Evolutionary conservation across 1,139 yeast species (phyloP).

Genomic region (Candida pseudoviswanathii): DNA sequence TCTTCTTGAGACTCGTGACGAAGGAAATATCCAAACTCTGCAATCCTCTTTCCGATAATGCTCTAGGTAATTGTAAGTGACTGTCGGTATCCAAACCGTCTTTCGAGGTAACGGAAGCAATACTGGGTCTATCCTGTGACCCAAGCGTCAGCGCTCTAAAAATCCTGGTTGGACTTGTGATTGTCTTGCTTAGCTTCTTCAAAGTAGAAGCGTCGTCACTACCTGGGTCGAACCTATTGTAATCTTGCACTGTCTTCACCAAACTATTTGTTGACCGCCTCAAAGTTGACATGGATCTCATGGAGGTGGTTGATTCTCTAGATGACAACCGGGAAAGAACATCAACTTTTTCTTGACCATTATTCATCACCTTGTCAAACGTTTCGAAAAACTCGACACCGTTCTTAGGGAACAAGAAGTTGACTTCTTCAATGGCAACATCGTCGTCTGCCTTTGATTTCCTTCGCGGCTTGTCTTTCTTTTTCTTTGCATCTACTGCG

Average conservation of each 20-base stretch:
- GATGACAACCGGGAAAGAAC: neutral
- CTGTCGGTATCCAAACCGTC: slow-evolving; percentile 1
- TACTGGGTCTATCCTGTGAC: slow-evolving; percentile 1
- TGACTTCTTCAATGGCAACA: slow-evolving; percentile 61
- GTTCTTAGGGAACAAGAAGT: slow-evolving; percentile 61
- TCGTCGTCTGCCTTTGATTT: slow-evolving; percentile 10
- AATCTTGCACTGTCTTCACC: slow-evolving; percentile 14
- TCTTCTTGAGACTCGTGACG: slow-evolving; percentile 30
- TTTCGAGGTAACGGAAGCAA: slow-evolving; percentile 5
- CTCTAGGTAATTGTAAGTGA: slow-evolving; percentile 30
- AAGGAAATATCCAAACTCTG: slow-evolving; percentile 36
- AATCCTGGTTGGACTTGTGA: slow-evolving; percentile 23
- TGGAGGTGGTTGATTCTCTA: neutral
- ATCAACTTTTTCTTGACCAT: slow-evolving; percentile 9
- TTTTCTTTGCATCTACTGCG: slow-evolving; percentile 7
- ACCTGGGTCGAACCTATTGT: neutral
- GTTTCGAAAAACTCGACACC: slow-evolving; percentile 30
- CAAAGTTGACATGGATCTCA: slow-evolving; percentile 14
- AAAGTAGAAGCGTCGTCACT: slow-evolving; percentile 17
- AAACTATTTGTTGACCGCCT: slow-evolving; percentile 19
- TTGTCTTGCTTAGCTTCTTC: slow-evolving; percentile 21
- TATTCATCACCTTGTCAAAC: slow-evolving; percentile 24
- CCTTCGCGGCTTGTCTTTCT: slow-evolving; percentile 12
- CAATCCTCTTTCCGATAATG: slow-evolving; percentile 32
- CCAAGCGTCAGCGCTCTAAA: slow-evolving; percentile 12